A percentile compares a stretch with the other conserved stretches of the same genome.
Conservation (phyloP, 2,329 filamentous ascomycete species). For the Aspergillus amoenus region DNA sequence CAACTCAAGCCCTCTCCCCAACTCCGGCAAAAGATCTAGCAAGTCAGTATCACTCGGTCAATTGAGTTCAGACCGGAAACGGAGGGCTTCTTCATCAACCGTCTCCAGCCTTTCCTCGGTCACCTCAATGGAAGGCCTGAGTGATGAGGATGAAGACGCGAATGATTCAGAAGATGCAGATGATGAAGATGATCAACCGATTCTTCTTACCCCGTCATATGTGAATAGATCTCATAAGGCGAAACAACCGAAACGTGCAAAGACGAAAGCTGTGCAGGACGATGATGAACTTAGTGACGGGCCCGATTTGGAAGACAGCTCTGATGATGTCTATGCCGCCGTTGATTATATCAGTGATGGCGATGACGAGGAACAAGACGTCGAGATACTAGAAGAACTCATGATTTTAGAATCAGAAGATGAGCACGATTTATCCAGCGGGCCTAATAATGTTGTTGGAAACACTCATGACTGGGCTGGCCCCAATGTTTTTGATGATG, state of each 20-base stretch:
- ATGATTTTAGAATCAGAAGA: slow-evolving; percentile 59
- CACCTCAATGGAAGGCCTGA: slow-evolving; percentile 36
- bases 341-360: slow-evolving; percentile 79
- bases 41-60: slow-evolving; percentile 24
- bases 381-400: slow-evolving; percentile 75
- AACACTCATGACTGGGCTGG: slow-evolving; percentile 52
- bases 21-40: slow-evolving; percentile 25
- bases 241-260: slow-evolving; percentile 34
- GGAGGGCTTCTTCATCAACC: slow-evolving; percentile 35
- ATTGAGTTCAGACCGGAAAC: slow-evolving; percentile 29
- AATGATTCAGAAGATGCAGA: slow-evolving; percentile 42
- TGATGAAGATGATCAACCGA: slow-evolving; percentile 45
- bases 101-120: slow-evolving; percentile 40
- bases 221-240: slow-evolving; percentile 40
- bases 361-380: slow-evolving; percentile 76
- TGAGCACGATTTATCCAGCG: slow-evolving; percentile 26
- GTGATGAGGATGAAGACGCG: slow-evolving; percentile 37
- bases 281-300: slow-evolving; percentile 31
- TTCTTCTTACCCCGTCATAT: slow-evolving; percentile 44
- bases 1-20: slow-evolving; percentile 26
- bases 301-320: slow-evolving; percentile 42
- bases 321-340: slow-evolving; percentile 71
- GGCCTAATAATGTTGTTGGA: slow-evolving; percentile 24
- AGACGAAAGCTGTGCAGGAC: slow-evolving; percentile 34
- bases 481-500: slow-evolving; percentile 47